Percentiles rank a stretch among this genome's conserved stretches.
Evolutionary conservation across 768 basidiomycete genomes (phyloP).

Genomic region (Rubroboletus satanas): DNA sequence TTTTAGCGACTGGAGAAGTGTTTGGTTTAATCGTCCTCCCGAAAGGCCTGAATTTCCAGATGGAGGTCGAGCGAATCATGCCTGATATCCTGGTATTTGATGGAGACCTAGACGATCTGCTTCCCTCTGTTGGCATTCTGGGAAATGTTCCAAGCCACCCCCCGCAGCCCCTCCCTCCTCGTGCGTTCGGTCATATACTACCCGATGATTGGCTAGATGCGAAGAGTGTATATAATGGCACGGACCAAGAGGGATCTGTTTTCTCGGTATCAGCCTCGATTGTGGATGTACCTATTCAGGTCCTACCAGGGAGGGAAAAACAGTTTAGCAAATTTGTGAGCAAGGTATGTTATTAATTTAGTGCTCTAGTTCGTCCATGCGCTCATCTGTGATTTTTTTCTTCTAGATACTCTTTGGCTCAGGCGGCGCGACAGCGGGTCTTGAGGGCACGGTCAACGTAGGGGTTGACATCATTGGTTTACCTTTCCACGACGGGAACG

Average conservation of each 20-base stretch:
- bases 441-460: slow-evolving; percentile 62
- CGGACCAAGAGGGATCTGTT: slow-evolving; percentile 48
- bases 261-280: slow-evolving; percentile 63
- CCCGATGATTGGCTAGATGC: slow-evolving; percentile 66
- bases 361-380: not conserved
- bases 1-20: slow-evolving; percentile 70
- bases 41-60: slow-evolving; percentile 58
- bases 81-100: slow-evolving; percentile 80
- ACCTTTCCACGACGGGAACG: slow-evolving; percentile 41
- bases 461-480: slow-evolving; percentile 57
- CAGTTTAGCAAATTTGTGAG: slow-evolving; percentile 73
- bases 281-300: slow-evolving; percentile 69
- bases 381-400: slow-evolving; percentile 2
- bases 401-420: slow-evolving; percentile 64
- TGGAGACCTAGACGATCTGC: slow-evolving; percentile 50
- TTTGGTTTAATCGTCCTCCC: slow-evolving; percentile 66
- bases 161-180: slow-evolving; percentile 63
- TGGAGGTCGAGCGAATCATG: slow-evolving; percentile 60
- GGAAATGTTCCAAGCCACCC: slow-evolving; percentile 43
- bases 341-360: slow-evolving; percentile 49
- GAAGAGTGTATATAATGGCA: slow-evolving; percentile 38
- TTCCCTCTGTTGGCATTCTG: slow-evolving; percentile 1
- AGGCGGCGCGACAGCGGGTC: slow-evolving; percentile 64
- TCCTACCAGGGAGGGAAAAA: slow-evolving; percentile 72
- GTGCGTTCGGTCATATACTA: slow-evolving; percentile 72